phyloP scores from a whole-genome alignment of 73 alveolate species.

The Tetrahymena elliotti region DNA sequence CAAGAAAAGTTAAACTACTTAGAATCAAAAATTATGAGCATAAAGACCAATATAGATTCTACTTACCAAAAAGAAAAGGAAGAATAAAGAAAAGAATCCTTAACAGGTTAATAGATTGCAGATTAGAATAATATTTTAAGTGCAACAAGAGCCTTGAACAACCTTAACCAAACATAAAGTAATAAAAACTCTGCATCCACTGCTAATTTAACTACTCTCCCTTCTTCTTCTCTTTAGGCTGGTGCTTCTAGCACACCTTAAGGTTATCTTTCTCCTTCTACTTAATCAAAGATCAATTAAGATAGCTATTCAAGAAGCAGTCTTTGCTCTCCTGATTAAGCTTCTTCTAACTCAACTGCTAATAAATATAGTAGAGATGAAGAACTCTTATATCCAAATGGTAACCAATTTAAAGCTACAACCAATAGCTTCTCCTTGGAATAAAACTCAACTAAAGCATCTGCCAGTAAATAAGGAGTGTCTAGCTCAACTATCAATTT shows the following conservation, averaged over 20 bases:
- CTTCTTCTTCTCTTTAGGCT: neutral
- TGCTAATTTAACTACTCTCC: neutral
- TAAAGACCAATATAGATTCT: neutral
- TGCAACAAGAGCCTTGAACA: neutral
- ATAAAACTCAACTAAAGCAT: neutral
- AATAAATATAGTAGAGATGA: neutral
- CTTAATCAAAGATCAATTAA: neutral
- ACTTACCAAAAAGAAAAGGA: neutral
- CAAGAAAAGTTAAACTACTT: neutral
- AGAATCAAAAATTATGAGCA: neutral
- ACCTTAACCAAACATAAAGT: neutral
- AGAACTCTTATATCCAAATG: neutral
- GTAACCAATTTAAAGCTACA: neutral
- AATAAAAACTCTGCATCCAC: neutral
- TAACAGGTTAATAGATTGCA: neutral
- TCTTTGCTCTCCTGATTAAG: neutral
- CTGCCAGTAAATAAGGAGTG: neutral
- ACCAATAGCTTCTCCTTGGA: neutral
- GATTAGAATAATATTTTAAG: neutral
- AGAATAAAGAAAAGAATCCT: neutral
- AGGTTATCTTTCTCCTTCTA: neutral
- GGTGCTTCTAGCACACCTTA: neutral
- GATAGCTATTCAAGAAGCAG: neutral
- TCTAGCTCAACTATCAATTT: neutral
- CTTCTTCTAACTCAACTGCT: neutral